Conservation (phyloP, 345 rosid species). For the Angophora floribunda region DNA sequence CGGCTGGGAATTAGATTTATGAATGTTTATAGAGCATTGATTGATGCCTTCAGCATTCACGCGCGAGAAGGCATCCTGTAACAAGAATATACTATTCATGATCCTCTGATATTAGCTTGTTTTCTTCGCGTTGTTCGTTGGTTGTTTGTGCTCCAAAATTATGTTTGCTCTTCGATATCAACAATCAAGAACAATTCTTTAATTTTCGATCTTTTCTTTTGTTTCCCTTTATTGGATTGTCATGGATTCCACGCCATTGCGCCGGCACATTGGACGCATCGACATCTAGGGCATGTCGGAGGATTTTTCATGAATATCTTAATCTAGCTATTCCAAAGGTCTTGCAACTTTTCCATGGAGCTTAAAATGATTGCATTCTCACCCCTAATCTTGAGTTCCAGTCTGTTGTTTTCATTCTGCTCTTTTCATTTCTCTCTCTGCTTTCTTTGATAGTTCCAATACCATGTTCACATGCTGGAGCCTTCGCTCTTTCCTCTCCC, state of each 20-base stretch:
- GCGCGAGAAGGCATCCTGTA: not conserved
- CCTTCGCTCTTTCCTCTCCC: not conserved
- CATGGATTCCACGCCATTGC: not conserved
- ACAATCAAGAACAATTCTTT: not conserved
- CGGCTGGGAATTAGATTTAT: not conserved
- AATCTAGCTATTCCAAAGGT: not conserved
- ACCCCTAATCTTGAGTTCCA: not conserved
- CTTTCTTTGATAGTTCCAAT: not conserved
- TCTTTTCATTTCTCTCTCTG: not conserved
- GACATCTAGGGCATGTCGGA: not conserved
- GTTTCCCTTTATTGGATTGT: not conserved
- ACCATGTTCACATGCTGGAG: not conserved
- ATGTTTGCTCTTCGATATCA: not conserved
- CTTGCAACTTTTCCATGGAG: not conserved
- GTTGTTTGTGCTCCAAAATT: not conserved
- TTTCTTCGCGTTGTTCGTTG: not conserved
- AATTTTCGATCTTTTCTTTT: not conserved
- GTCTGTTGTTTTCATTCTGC: not conserved
- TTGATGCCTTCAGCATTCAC: not conserved
- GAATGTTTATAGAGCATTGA: not conserved
- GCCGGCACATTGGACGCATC: not conserved
- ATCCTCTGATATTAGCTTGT: not conserved
- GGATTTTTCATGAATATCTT: not conserved
- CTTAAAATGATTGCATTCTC: not conserved
- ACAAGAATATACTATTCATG: not conserved